A percentile compares a stretch with the other conserved stretches of the same genome.
Evolutionary conservation across 441 rosid genomes (phyloP).

Genomic region (Adansonia madagascariensis): DNA sequence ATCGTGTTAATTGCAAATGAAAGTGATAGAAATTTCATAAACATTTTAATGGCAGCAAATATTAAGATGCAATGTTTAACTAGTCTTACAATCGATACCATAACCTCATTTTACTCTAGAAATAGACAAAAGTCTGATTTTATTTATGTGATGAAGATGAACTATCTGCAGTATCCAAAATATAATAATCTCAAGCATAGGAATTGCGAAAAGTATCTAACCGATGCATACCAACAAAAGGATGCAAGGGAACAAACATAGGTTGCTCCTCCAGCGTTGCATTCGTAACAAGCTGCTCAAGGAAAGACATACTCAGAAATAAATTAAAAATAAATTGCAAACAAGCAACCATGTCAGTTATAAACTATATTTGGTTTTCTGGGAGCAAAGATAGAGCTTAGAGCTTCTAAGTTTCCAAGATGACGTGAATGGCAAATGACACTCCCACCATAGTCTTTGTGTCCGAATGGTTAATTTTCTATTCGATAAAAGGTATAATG

Average conservation of each 20-base stretch:
- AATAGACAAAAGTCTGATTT: background rate
- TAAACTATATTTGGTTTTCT: background rate
- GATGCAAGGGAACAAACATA: constrained; percentile 53
- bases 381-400: background rate
- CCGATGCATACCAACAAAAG: constrained; percentile 43
- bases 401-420: background rate
- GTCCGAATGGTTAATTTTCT: constrained; percentile 10
- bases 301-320: background rate
- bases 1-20: background rate
- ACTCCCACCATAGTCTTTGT: background rate
- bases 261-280: constrained; percentile 59
- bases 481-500: background rate
- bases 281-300: constrained; percentile 54
- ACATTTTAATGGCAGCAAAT: background rate
- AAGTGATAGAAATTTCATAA: constrained; percentile 1
- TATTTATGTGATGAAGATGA: background rate
- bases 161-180: background rate
- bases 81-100: background rate
- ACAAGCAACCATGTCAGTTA: background rate
- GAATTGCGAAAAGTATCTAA: background rate
- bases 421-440: background rate
- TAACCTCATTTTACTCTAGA: background rate
- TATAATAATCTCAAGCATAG: background rate
- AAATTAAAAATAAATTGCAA: background rate
- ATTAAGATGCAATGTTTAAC: background rate